Evolutionary conservation across 805 yeast genomes (phyloP), one percentile per base, ranked within the genome.

Genomic region (Sugiyamaella floridensis): DNA sequence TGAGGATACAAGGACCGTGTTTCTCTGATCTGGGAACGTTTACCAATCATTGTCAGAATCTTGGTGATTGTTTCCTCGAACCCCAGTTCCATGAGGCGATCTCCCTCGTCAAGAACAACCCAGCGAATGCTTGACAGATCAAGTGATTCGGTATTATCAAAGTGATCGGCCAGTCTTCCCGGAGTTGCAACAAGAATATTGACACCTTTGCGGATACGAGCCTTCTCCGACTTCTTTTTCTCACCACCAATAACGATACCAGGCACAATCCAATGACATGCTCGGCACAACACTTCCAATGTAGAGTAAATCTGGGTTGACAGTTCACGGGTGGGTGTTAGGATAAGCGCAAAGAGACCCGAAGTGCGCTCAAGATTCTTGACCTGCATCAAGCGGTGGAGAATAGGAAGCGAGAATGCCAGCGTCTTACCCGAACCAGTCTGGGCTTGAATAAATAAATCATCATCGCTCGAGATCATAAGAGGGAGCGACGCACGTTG

Each of bases 161-260:
- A 81, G 73, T 93, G 99, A 67, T 93, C 99, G 9, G 88, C 86
- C 44, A 93, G 73, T 61, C 99, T 79, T 55, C 99, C 99, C 1
- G 99, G 99, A 0, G 99, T 93, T 11, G 95, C 97, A 43, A 93
- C 95, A n/a, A 93, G 76, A 34, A 93, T 82, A 67, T 93, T 93
- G 34, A 90, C 95, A 58, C 99, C 99, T 67, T 92, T 92, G 65
- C 99, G 79, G 34, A 93, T 71, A 62, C 99, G 74, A 1, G 98
- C 97, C 76, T 93, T 93, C 68, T 93, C 99, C 1, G 96, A 80
- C 65, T 93, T 95, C 68, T 92, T 92, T 78, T 92, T 90, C 67
- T 93, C 99, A 56, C 99, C 99, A 64, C 99, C 99, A 70, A 89
- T 89, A 22, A 93, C 95, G 42, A 90, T 80, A 41, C 98, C 96